These are phyloP conservation scores for Pseudomicrostroma phylloplanum DNA, from an alignment of 1,284 basidiomycete species.

Conservation along the genomic window DNA sequence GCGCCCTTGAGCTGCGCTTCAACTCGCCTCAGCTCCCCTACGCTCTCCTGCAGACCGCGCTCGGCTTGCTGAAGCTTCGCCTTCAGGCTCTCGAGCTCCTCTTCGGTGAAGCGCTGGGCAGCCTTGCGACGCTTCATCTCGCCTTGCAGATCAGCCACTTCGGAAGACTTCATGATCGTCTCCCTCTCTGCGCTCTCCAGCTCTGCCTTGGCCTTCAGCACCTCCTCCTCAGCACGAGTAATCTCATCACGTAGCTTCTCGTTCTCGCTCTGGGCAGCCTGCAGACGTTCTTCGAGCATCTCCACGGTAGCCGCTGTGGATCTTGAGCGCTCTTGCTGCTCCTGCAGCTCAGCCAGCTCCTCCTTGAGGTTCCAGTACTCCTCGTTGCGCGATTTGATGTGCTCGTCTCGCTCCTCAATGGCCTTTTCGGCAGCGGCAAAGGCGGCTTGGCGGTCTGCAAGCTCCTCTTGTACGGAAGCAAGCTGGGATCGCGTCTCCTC, in stretches of 20 bases:
- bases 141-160: conserved; percentile 7
- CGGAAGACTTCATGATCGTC: not conserved
- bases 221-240: not conserved
- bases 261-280: not conserved
- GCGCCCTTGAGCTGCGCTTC: conserved; percentile 4
- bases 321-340: conserved; percentile 17
- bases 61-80: not conserved
- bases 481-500: not conserved
- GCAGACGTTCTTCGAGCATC: conserved; percentile 3
- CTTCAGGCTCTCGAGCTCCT: not conserved
- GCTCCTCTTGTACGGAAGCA: not conserved
- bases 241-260: not conserved
- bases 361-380: conserved; percentile 37
- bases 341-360: conserved; percentile 33
- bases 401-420: not conserved
- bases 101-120: conserved; percentile 4
- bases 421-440: not conserved
- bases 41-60: not conserved
- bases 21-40: not conserved
- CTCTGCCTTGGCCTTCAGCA: not conserved
- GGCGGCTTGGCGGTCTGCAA: not conserved
- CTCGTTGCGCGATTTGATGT: conserved; percentile 16
- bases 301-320: not conserved
- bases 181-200: conserved; percentile 3
- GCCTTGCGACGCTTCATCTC: conserved; percentile 6